Conservation (phyloP, 2,329 filamentous ascomycete species). For the Knoxdaviesia proteae region DNA sequence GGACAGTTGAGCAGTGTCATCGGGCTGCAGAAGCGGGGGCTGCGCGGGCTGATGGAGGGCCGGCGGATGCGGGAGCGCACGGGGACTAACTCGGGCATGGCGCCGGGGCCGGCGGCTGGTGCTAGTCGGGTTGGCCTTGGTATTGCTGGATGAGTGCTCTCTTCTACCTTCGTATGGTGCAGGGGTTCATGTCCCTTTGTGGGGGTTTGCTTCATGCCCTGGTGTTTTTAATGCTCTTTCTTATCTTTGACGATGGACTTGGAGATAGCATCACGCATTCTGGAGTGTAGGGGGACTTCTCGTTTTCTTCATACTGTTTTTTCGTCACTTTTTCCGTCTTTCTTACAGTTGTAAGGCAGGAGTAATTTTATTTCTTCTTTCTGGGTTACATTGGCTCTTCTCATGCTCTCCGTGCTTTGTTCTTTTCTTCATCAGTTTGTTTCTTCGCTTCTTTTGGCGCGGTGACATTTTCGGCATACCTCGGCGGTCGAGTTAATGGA, state of each 20-base stretch:
- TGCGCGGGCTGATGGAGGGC: slow-evolving; percentile 88
- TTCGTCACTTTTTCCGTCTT: not conserved
- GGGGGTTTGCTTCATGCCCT: too few relatives aligned
- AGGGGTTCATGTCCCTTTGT: not conserved
- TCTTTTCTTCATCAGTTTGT: too few relatives aligned
- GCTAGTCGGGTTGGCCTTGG: slow-evolving; percentile 26
- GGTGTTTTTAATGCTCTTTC: too few relatives aligned
- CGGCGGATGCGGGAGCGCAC: slow-evolving; percentile 60
- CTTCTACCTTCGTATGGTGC: too few relatives aligned
- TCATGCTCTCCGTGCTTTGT: too few relatives aligned
- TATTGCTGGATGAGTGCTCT: slow-evolving; percentile 19
- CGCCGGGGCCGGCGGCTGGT: slow-evolving; percentile 11
- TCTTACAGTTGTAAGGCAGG: not conserved
- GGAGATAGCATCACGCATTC: not conserved
- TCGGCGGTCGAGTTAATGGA: too few relatives aligned
- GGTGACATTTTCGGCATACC: too few relatives aligned
- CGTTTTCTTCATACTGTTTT: not conserved
- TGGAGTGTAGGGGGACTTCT: not conserved
- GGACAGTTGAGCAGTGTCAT: slow-evolving; percentile 76
- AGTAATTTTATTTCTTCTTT: too few relatives aligned
- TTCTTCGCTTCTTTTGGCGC: too few relatives aligned
- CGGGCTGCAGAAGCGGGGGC: slow-evolving; percentile 78
- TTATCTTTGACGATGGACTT: not conserved
- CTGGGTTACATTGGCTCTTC: too few relatives aligned
- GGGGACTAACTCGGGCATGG: slow-evolving; percentile 16